Conservation (phyloP, 306 rosid genomes). For the Canavalia gladiata region DNA sequence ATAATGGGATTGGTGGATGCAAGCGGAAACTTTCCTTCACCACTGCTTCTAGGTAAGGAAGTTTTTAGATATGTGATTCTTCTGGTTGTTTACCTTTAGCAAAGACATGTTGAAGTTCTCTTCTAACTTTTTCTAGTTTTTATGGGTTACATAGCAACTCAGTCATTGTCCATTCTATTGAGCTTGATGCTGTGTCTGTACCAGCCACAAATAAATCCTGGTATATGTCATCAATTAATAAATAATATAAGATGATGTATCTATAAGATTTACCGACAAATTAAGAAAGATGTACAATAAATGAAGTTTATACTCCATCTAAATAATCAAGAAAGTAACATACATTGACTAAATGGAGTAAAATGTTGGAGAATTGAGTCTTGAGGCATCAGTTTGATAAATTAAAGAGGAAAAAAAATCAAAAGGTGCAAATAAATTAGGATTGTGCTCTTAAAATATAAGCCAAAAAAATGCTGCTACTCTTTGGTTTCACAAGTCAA, state of each 20-base stretch:
- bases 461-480: no score
- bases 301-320: no score
- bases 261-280: neutral
- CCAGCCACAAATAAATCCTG: slow-evolving; percentile 23
- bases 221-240: neutral
- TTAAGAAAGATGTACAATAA: no score
- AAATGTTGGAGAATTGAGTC: no score
- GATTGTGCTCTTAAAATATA: no score
- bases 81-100: neutral
- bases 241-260: neutral
- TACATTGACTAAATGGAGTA: no score
- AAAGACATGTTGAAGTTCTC: slow-evolving; percentile 18
- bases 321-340: no score
- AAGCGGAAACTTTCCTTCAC: slow-evolving; percentile 48
- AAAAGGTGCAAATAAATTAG: no score
- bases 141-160: slow-evolving; percentile 43
- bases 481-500: no score
- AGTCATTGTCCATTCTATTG: slow-evolving; percentile 45
- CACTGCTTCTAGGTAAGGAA: slow-evolving; percentile 40
- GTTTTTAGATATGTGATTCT: slow-evolving; percentile 35
- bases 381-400: no score
- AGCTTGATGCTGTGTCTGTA: slow-evolving; percentile 44
- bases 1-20: slow-evolving; percentile 48
- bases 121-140: slow-evolving; percentile 18
- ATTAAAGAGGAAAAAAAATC: no score